Evolutionary conservation across 106 monocot species (phyloP).

Genomic region (Dactylorhiza incarnata): DNA sequence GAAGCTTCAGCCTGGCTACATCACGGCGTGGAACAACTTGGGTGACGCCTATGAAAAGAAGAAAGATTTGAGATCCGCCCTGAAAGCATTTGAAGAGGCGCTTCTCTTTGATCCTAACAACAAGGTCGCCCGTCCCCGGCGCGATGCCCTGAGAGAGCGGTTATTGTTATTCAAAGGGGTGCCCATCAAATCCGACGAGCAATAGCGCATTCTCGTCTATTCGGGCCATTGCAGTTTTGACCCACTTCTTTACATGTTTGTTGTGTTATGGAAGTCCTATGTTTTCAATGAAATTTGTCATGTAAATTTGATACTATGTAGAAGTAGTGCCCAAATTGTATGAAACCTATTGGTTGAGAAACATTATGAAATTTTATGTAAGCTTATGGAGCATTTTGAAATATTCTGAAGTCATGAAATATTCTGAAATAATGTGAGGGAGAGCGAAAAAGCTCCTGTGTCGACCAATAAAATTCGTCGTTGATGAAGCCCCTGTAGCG

Average conservation of each 20-base stretch:
- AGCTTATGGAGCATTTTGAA: no score
- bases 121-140: constrained; percentile 64
- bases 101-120: constrained; percentile 95
- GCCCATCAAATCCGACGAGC: constrained; percentile 50
- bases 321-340: no score
- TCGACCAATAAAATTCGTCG: no score
- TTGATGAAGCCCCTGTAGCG: no score
- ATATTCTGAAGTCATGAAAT: no score
- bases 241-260: background rate
- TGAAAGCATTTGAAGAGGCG: constrained; percentile 87
- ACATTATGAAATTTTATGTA: no score
- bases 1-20: constrained; percentile 86
- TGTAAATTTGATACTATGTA: no score
- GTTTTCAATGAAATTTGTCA: no score
- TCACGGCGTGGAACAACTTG: constrained; percentile 92
- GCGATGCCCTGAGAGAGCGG: constrained; percentile 62
- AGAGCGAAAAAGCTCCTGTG: no score
- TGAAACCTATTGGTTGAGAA: no score
- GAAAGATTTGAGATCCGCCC: constrained; percentile 58
- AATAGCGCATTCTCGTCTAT: background rate
- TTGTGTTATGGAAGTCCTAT: no score
- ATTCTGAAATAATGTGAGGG: no score
- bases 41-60: constrained; percentile 94
- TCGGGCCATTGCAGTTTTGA: background rate
- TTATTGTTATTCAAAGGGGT: constrained; percentile 74